phyloP scores from a whole-genome alignment of 345 rosid species.

The Eucalyptus pauciflora region DNA sequence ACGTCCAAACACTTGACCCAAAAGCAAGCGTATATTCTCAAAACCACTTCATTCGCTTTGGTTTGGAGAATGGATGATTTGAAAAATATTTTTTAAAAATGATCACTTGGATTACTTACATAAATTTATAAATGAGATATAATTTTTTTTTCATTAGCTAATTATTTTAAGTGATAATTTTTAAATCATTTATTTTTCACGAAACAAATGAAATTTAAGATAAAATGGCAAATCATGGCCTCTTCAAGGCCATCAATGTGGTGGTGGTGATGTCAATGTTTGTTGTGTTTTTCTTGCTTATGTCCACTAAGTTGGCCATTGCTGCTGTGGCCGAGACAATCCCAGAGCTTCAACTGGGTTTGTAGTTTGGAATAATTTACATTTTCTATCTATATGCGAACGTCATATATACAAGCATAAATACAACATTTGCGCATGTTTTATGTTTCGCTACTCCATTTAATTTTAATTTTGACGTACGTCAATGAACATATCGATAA shows the following conservation, averaged over 20 bases:
- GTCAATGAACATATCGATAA: not conserved
- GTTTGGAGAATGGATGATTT: too few relatives aligned
- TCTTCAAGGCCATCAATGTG: not conserved
- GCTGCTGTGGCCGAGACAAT: not conserved
- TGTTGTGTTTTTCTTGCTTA: not conserved
- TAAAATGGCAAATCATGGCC: not conserved
- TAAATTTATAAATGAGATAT: too few relatives aligned
- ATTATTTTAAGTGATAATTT: too few relatives aligned
- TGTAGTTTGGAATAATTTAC: not conserved
- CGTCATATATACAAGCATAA: too few relatives aligned
- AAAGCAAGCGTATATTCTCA: not conserved
- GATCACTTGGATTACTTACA: accelerated
- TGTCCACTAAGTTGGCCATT: not conserved
- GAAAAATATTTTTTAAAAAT: accelerated
- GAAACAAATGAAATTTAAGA: accelerated
- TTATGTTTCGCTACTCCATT: not conserved
- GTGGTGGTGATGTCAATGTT: not conserved
- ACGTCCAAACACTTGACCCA: not conserved
- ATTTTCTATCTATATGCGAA: not conserved
- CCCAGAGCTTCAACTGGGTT: not conserved
- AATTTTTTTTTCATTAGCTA: too few relatives aligned
- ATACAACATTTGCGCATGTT: too few relatives aligned
- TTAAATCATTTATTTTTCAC: too few relatives aligned
- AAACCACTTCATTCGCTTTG: accelerated
- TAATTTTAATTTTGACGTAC: too few relatives aligned